A percentile compares a stretch with the other conserved stretches of the same genome.
These are phyloP conservation scores for Aureobasidium sp. DNA, from an alignment of 2,329 filamentous ascomycete genomes.

Conservation along the genomic window DNA sequence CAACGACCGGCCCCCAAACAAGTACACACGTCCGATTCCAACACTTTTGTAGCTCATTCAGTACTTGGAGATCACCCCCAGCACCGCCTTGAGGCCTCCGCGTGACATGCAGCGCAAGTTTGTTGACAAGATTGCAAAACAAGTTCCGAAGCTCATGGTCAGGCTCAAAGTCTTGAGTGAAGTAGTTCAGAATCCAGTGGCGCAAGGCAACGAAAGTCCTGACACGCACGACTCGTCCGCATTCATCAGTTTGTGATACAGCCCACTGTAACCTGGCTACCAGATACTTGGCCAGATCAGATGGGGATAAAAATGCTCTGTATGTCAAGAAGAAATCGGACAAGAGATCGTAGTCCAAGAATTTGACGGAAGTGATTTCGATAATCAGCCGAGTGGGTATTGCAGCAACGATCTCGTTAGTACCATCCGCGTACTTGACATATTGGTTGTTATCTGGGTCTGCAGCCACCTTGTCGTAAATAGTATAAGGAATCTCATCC, in stretches of 20 bases:
- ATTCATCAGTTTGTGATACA: slow-evolving; percentile 67
- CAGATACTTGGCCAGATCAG: slow-evolving; percentile 72
- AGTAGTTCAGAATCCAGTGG: slow-evolving; percentile 98
- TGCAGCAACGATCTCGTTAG: slow-evolving; percentile 73
- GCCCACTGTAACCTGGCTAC: slow-evolving; percentile 84
- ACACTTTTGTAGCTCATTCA: slow-evolving; percentile 91
- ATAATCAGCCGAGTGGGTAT: slow-evolving; percentile 86
- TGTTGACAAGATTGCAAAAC: slow-evolving; percentile 76
- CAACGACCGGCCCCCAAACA: slow-evolving; percentile 75
- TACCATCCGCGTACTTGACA: slow-evolving; percentile 67
- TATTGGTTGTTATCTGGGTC: slow-evolving; percentile 75
- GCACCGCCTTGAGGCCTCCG: slow-evolving; percentile 44
- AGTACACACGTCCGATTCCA: slow-evolving; percentile 86
- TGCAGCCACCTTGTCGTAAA: slow-evolving; percentile 74
- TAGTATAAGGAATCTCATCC: slow-evolving; percentile 43
- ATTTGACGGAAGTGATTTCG: slow-evolving; percentile 91
- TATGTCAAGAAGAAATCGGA: slow-evolving; percentile 98
- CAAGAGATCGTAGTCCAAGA: slow-evolving; percentile 92
- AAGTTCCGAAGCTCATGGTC: slow-evolving; percentile 63
- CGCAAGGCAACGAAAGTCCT: slow-evolving; percentile 90
- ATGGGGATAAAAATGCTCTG: slow-evolving; percentile 71
- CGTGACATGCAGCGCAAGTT: slow-evolving; percentile 45
- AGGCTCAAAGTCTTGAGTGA: slow-evolving; percentile 83
- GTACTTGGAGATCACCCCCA: slow-evolving; percentile 70
- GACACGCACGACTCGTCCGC: slow-evolving; percentile 88